Evolutionary conservation across 208 protist species (phyloP).

Genomic region (Trypanosoma platydactyli): DNA sequence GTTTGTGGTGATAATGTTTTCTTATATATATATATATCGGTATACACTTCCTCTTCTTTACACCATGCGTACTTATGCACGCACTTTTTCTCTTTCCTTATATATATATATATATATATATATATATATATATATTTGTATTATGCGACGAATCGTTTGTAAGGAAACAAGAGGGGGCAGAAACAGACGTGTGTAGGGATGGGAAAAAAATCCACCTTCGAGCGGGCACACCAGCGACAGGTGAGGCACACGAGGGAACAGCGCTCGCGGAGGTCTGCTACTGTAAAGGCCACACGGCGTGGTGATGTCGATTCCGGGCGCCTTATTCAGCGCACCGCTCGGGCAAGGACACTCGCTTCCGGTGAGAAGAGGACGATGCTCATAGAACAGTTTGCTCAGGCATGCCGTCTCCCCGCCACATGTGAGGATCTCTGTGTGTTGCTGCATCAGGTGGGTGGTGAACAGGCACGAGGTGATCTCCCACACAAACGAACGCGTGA

Average conservation of each 20-base stretch:
- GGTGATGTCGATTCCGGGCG: conserved; percentile 51
- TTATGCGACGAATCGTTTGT: too few relatives aligned
- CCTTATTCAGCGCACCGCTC: conserved; percentile 52
- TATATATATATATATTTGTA: too few relatives aligned
- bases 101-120: too few relatives aligned
- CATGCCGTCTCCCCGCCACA: conserved; percentile 65
- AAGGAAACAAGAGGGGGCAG: neutral
- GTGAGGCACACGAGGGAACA: conserved; percentile 52
- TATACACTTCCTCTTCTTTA: too few relatives aligned
- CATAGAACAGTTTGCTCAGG: conserved; percentile 71
- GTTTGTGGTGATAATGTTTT: too few relatives aligned
- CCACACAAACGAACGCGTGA: conserved; percentile 46
- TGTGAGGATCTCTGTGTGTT: conserved; percentile 69
- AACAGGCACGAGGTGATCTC: conserved; percentile 9
- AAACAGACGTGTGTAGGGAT: conserved; percentile 28
- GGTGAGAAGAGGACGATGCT: conserved; percentile 57
- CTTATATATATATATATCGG: too few relatives aligned
- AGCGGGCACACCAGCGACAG: conserved; percentile 56
- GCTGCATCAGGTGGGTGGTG: conserved; percentile 49
- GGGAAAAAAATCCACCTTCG: conserved; percentile 69
- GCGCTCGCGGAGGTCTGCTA: conserved; percentile 51
- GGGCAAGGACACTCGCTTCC: conserved; percentile 36
- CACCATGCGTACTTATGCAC: too few relatives aligned
- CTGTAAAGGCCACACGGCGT: conserved; percentile 59
- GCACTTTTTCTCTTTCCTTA: conserved; percentile 13